Evolutionary conservation across 352 stramenopile species (phyloP), one percentile per base, ranked within the genome.

Genomic region (Pythium plurisporium): DNA sequence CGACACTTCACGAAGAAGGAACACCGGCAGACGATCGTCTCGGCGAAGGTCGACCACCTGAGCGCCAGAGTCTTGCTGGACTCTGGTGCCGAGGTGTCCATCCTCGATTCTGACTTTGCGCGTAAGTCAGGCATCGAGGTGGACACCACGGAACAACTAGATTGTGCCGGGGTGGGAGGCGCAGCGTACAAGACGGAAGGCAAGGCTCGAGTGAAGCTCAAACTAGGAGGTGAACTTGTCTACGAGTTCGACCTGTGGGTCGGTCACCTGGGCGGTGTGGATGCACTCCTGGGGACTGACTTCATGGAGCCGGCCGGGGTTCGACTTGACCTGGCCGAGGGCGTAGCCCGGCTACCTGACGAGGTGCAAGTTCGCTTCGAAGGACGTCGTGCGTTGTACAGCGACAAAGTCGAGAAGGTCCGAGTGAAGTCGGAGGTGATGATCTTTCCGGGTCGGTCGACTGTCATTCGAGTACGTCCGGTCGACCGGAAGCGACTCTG

Each of bases 21-120:
- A 36, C 64, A 69, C n/a, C 46, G 52, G 11, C 55, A 76, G 33
- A 61, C 57, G 9, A 71, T 73, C 37, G 55, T 60, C 0, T 6
- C 4, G 0, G 56, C 56, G 0, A 52, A 47, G 26, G 36, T 72
- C 7, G 37, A 72, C 44, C 59, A 72, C 42, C 30, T 31, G 2
- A 42, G 53, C 8, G 57, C 68, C 1, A 48, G 26, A 22, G 14
- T 67, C 7, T 29, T 72, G 6, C 45, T 67, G 23, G 67, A 75
- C 22, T 63, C 52, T 1, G 52, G 59, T 46, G 57, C 57, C 4
- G 48, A 65, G 22, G 57, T 59, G 27, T 65, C 57, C 2, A 59
- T 65, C 20, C 6, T 65, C n/a, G 48, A 57, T 19, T 49, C 48
- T 5, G 26, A 26, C 42, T 65, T 65, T 59, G 57, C 57, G 48